phyloP scores from a whole-genome alignment of 768 basidiomycete species.

The Tricholoma sp. region DNA sequence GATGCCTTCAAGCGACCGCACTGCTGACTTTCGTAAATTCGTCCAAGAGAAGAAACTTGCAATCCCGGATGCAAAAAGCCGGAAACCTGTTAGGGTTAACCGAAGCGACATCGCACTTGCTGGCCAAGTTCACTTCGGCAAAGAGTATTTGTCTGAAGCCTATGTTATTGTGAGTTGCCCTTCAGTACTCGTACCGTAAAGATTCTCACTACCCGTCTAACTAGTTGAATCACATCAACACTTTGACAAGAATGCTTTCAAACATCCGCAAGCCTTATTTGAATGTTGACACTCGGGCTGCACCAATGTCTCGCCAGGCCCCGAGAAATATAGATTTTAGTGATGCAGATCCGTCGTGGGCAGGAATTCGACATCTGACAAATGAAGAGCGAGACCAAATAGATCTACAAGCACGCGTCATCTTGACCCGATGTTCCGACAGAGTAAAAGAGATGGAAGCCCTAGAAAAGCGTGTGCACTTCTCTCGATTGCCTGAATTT shows the following conservation, averaged over 20 bases:
- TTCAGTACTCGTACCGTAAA: neutral
- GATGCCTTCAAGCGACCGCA: constrained; percentile 60
- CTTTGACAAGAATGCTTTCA: constrained; percentile 65
- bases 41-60: constrained; percentile 41
- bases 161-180: constrained; percentile 55
- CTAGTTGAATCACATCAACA: constrained; percentile 70
- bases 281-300: constrained; percentile 58
- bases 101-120: constrained; percentile 31
- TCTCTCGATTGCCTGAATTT: constrained; percentile 12
- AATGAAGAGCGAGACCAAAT: constrained; percentile 96
- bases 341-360: constrained; percentile 46
- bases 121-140: constrained; percentile 40
- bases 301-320: constrained; percentile 48
- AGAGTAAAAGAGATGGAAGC: constrained; percentile 84
- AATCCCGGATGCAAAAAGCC: constrained; percentile 44
- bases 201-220: neutral
- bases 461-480: constrained; percentile 76
- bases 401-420: constrained; percentile 85
- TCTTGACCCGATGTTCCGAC: constrained; percentile 81
- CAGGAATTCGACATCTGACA: constrained; percentile 62
- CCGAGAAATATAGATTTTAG: constrained; percentile 52
- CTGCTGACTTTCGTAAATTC: constrained; percentile 52
- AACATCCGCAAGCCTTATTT: constrained; percentile 85
- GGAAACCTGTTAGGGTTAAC: constrained; percentile 34
- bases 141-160: constrained; percentile 71